A percentile compares a stretch with the other conserved stretches of the same genome.
phyloP scores from a whole-genome alignment of 2,329 filamentous ascomycete genomes.

The Biscogniauxia marginata region DNA sequence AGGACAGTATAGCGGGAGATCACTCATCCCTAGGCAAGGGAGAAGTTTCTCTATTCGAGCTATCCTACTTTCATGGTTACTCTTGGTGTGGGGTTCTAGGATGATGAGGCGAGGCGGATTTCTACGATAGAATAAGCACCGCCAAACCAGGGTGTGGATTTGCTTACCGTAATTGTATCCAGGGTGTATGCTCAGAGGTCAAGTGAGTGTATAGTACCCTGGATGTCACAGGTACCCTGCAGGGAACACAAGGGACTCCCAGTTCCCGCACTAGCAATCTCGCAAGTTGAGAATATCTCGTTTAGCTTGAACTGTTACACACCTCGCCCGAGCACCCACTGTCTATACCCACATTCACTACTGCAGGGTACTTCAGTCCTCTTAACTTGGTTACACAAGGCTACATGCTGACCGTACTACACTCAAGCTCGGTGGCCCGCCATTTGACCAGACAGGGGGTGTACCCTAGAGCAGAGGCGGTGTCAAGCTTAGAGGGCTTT shows the following conservation, averaged over 20 bases:
- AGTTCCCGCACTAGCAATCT: background rate
- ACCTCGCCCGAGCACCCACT: background rate
- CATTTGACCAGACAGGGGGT: background rate
- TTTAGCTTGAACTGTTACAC: background rate
- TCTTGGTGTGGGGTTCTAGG: background rate
- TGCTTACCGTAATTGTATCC: background rate
- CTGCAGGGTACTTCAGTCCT: background rate
- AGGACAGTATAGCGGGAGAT: background rate
- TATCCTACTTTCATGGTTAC: background rate
- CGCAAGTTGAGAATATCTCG: background rate
- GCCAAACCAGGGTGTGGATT: background rate
- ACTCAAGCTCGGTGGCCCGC: background rate
- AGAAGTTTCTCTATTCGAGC: background rate
- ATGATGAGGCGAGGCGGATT: background rate
- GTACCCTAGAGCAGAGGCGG: background rate
- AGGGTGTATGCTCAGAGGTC: background rate
- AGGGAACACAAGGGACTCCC: background rate
- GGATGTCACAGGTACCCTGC: background rate
- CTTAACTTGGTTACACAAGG: background rate
- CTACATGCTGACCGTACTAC: background rate
- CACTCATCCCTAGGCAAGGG: background rate
- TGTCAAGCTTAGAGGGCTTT: background rate
- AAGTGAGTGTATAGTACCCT: background rate
- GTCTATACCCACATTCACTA: background rate
- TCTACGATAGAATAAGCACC: background rate